These are phyloP conservation scores for Plantago rigida DNA, from an alignment of 305 asterid species.

Conservation along the genomic window DNA sequence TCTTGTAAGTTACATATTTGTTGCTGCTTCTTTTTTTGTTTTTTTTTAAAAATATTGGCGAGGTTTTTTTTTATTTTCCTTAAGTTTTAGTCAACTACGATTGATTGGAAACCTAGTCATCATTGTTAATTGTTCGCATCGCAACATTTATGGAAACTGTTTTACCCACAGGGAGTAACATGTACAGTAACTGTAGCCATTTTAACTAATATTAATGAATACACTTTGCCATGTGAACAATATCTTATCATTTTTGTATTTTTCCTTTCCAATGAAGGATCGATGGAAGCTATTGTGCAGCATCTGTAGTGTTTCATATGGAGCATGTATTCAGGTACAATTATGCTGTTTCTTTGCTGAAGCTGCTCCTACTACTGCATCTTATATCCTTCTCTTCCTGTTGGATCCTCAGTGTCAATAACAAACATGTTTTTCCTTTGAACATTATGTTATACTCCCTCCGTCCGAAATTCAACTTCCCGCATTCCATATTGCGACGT, in stretches of 20 bases:
- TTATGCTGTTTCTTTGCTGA: conserved; percentile 21
- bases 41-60: too few relatives aligned
- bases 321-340: conserved; percentile 96
- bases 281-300: conserved; percentile 97
- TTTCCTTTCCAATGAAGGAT: conserved; percentile 43
- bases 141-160: not conserved
- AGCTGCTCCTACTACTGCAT: conserved; percentile 6
- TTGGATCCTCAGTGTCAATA: conserved; percentile 7
- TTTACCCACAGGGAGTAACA: too few relatives aligned
- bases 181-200: too few relatives aligned
- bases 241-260: conserved; percentile 12
- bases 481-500: too few relatives aligned
- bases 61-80: too few relatives aligned
- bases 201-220: conserved; percentile 10
- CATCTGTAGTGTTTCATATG: conserved; percentile 89
- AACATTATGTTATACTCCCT: too few relatives aligned
- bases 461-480: too few relatives aligned
- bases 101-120: conserved; percentile 14
- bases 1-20: conserved; percentile 16
- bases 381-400: not conserved
- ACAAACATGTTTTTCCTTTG: not conserved
- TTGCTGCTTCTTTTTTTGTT: not conserved
- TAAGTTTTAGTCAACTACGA: not conserved
- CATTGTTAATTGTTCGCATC: conserved; percentile 1
- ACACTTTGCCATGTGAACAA: conserved; percentile 15